Evolutionary conservation across 2,329 filamentous ascomycete species (phyloP), one percentile per base, ranked within the genome.

Genomic region (Fonsecaea monophora): DNA sequence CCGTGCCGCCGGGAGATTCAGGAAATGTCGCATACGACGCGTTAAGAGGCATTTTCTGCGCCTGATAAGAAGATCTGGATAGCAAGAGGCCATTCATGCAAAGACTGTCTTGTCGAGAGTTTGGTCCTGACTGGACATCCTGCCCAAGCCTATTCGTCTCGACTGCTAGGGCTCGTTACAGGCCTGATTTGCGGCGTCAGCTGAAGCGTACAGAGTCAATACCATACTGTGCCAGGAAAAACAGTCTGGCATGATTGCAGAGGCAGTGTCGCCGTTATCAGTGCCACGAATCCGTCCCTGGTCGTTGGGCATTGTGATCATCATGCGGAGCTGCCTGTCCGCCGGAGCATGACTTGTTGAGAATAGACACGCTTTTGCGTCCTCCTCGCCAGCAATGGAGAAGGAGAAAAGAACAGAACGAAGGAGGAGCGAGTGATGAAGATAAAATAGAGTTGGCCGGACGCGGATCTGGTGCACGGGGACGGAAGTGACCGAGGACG

Each of bases 381-480:
- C 9, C 2, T 50, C 40, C 40, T 21, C 40, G 18, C 15, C 9
- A 21, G 21, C 3, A 30, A 25, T 21, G 25, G 25, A 0, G 2
- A 50, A 30, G 21, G 10, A 30, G 21, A 5, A 50, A 25, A 50
- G 45, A 50, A 50, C 4, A 30, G 18, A 12, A 9, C 21, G 45
- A 10, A 30, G 38, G 21, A 50, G 45, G 25, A 55, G 40, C 25
- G 37, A 32, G 45, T 50, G 12, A 21, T 57, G 67, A 66, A 50
- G 64, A 69, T 40, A 54, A 64, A 66, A 69, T 64, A 64, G 60
- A 69, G 67, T 64, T 69, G 67, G 40, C 53, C 25, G 60, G 38
- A 30, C 21, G 34, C 45, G 21, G 58, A 30, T 30, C 18, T 60
- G 18, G 58, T 54, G 25, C 25, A 34, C 18, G 2, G 42, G 53